Conservation (phyloP, 108 stramenopile species). For the Nitzschia putrida region DNA sequence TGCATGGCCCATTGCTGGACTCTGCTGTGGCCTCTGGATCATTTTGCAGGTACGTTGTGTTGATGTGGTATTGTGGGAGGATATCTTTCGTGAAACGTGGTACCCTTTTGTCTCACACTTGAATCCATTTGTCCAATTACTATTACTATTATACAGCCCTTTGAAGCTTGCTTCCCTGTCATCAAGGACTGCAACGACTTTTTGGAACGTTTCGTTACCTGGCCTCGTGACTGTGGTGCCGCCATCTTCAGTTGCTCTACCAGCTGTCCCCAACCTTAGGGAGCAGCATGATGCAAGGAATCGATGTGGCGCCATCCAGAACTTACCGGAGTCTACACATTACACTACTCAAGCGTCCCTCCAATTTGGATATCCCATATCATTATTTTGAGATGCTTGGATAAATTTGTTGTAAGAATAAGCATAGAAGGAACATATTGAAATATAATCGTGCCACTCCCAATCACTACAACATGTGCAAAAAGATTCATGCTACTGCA, state of each 20-base stretch:
- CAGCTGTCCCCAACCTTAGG: slow-evolving; percentile 42
- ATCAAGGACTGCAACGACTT: slow-evolving; percentile 57
- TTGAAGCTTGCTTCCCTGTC: slow-evolving; percentile 63
- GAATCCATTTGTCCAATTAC: not conserved
- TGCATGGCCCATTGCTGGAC: slow-evolving; percentile 76
- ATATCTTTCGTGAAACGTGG: not conserved
- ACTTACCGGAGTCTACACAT: no score
- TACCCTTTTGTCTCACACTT: not conserved
- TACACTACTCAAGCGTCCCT: no score
- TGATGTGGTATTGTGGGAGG: not conserved
- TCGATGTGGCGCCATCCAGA: no score
- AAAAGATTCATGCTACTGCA: no score
- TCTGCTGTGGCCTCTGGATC: slow-evolving; percentile 58
- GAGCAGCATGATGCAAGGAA: not conserved
- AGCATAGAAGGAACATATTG: no score
- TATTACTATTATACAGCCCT: slow-evolving; percentile 59
- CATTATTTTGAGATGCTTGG: no score
- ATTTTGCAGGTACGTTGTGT: slow-evolving; percentile 54
- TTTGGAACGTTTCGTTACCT: slow-evolving; percentile 80
- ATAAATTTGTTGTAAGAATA: no score
- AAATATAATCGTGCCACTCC: no score
- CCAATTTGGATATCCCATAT: no score
- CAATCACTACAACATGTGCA: no score
- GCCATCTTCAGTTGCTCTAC: slow-evolving; percentile 36
- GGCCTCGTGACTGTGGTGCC: slow-evolving; percentile 72